Percentiles rank a stretch among this genome's conserved stretches.
Conservation (phyloP, 441 rosid species). For the Gossypium gossypioides region DNA sequence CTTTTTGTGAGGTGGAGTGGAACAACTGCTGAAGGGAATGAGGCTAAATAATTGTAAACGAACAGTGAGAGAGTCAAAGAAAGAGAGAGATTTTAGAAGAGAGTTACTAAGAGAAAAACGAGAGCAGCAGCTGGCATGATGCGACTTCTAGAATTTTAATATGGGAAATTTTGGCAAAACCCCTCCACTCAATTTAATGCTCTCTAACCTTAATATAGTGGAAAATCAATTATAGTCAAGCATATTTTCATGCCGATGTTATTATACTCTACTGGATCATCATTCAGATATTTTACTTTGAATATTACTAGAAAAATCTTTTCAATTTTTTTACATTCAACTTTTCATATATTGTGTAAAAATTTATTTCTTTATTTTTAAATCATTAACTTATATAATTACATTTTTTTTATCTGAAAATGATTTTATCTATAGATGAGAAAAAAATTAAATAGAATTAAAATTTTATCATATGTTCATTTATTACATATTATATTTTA, state of each 20-base stretch:
- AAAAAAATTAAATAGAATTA: too few relatives aligned
- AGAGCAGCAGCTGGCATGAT: constrained; percentile 17
- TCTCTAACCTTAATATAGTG: neutral
- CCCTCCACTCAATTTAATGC: neutral
- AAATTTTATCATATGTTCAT: too few relatives aligned
- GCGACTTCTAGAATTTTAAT: constrained; percentile 1
- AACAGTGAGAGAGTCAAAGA: neutral
- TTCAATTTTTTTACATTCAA: neutral
- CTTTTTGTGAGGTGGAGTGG: neutral
- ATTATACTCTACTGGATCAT: neutral
- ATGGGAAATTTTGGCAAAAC: neutral
- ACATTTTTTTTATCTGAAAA: neutral
- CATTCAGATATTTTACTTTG: neutral
- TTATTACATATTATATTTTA: too few relatives aligned
- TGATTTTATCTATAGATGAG: neutral
- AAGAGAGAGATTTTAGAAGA: neutral
- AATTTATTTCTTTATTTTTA: neutral
- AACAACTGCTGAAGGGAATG: neutral
- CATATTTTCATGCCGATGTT: neutral
- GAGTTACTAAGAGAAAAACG: neutral
- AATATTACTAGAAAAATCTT: too few relatives aligned
- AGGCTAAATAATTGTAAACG: neutral
- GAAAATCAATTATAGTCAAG: neutral
- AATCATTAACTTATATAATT: neutral
- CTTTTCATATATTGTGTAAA: too few relatives aligned